phyloP scores from a whole-genome alignment of 2,329 filamentous ascomycete species.

The Acarospora socialis region DNA sequence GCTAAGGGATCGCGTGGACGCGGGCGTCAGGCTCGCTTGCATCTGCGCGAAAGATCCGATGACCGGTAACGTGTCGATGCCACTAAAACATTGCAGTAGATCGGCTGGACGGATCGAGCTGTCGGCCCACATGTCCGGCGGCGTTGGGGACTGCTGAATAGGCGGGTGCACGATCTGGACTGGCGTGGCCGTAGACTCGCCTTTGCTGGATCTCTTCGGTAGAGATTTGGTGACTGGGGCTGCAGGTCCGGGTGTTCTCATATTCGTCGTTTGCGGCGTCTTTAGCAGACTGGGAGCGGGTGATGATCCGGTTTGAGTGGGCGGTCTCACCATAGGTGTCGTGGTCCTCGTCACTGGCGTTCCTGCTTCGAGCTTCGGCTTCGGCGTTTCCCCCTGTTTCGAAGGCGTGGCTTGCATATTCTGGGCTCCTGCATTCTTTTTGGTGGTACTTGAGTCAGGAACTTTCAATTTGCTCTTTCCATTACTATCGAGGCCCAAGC shows the following conservation, averaged over 20 bases:
- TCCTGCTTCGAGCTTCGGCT: constrained; percentile 17
- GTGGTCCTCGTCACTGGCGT: constrained; percentile 17
- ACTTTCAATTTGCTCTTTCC: constrained; percentile 27
- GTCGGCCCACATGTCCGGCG: constrained; percentile 23
- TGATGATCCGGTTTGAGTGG: constrained; percentile 11
- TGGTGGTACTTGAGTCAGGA: constrained; percentile 16
- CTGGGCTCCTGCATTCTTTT: constrained; percentile 15
- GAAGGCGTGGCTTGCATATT: too few relatives aligned
- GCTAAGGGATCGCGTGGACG: constrained; percentile 7
- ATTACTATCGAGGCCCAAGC: constrained; percentile 34
- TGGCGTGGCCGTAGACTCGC: constrained; percentile 7
- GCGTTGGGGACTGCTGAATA: background rate
- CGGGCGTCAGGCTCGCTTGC: constrained; percentile 18
- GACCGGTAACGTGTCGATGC: background rate
- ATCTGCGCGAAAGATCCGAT: constrained; percentile 10
- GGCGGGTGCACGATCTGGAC: constrained; percentile 6
- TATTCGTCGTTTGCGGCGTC: constrained; percentile 11
- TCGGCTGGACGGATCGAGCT: constrained; percentile 24
- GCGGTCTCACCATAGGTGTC: constrained; percentile 10
- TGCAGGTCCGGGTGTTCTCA: constrained; percentile 10
- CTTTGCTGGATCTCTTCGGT: constrained; percentile 6
- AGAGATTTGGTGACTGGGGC: constrained; percentile 4
- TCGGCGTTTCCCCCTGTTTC: constrained; percentile 16
- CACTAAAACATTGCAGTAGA: constrained; percentile 23
- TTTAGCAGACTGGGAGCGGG: constrained; percentile 11